A percentile compares a stretch with the other conserved stretches of the same genome.
Evolutionary conservation across 2,329 filamentous ascomycete genomes (phyloP).

Genomic region (Cladosporium sp.): DNA sequence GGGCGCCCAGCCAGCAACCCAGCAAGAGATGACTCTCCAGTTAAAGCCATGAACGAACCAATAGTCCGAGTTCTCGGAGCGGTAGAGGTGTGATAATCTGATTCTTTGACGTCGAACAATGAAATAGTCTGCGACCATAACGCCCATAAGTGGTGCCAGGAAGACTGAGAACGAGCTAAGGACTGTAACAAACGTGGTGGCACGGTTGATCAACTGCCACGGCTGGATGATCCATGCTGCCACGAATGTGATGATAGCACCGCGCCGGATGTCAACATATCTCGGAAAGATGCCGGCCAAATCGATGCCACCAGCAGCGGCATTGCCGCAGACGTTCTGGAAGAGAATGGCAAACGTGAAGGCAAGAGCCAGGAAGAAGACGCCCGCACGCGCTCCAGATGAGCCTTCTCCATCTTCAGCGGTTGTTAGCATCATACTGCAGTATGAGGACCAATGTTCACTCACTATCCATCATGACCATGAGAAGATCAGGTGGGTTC

Average conservation of each 20-base stretch:
- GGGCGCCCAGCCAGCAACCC: slow-evolving; percentile 43
- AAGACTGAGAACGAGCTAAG: slow-evolving; percentile 43
- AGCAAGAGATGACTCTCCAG: slow-evolving; percentile 40
- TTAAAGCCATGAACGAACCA: slow-evolving; percentile 44
- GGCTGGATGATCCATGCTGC: slow-evolving; percentile 35
- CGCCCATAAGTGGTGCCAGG: slow-evolving; percentile 36
- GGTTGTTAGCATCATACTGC: background rate
- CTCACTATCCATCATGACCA: slow-evolving; percentile 40
- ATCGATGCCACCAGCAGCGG: too few relatives aligned
- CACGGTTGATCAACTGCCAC: slow-evolving; percentile 36
- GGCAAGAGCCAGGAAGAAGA: slow-evolving; percentile 35
- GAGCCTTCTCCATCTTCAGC: slow-evolving; percentile 36
- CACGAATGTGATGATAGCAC: slow-evolving; percentile 29
- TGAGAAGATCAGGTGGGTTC: slow-evolving; percentile 43
- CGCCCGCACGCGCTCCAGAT: slow-evolving; percentile 32
- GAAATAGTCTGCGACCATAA: slow-evolving; percentile 38
- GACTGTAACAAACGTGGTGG: slow-evolving; percentile 35
- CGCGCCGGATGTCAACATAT: too few relatives aligned
- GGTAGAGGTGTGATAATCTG: slow-evolving; percentile 36
- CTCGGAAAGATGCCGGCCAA: too few relatives aligned
- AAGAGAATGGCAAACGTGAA: slow-evolving; percentile 38
- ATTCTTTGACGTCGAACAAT: slow-evolving; percentile 33
- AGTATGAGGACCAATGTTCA: background rate
- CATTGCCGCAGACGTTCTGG: slow-evolving; percentile 27
- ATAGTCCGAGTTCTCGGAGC: slow-evolving; percentile 35